Conservation (phyloP, 169 alveolate genomes). For the Eimeria praecox region DNA sequence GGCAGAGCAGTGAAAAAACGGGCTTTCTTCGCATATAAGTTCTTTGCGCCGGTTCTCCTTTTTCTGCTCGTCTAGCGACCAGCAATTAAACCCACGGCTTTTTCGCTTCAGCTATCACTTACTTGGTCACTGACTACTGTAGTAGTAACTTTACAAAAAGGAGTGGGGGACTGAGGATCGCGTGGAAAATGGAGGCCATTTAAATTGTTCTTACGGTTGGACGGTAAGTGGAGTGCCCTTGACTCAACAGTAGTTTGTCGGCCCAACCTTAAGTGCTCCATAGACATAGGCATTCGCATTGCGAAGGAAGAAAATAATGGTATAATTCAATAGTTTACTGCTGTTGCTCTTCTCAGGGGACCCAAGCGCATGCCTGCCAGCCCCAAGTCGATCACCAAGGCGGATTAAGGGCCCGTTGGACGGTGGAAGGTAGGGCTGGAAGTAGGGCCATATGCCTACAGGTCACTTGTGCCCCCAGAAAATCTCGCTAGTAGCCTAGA, state of each 20-base stretch:
- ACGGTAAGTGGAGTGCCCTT: background rate
- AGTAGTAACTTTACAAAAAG: background rate
- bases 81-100: background rate
- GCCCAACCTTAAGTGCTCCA: background rate
- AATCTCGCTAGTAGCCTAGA: background rate
- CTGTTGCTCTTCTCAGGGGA: background rate
- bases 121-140: background rate
- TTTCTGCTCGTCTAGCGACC: background rate
- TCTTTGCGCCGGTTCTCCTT: background rate
- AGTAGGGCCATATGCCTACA: background rate
- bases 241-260: background rate
- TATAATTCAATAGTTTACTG: background rate
- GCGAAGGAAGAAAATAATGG: background rate
- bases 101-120: background rate
- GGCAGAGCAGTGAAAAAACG: background rate
- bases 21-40: background rate
- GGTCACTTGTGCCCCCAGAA: background rate
- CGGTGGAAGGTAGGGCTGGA: too few relatives aligned
- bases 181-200: background rate
- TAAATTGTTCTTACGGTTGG: background rate
- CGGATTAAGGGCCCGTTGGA: background rate
- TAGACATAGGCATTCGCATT: background rate
- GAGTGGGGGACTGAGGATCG: background rate
- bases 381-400: background rate
- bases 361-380: background rate